phyloP scores from a whole-genome alignment of 768 basidiomycete species.

The Lentinula raphanica region DNA sequence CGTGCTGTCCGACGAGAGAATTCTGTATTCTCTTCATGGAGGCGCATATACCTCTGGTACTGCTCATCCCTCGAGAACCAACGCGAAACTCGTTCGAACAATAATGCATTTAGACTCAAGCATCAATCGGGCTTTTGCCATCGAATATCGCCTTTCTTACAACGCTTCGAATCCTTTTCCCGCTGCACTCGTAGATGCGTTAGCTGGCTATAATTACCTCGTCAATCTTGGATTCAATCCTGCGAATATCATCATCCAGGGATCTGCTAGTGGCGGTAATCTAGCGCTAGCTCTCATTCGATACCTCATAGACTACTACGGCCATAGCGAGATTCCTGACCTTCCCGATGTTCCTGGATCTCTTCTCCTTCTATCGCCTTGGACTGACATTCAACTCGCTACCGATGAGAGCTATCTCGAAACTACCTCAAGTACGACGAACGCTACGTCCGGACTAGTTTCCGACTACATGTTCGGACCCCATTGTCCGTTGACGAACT shows the following conservation, averaged over 20 bases:
- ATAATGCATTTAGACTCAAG: constrained; percentile 39
- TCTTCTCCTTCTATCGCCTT: constrained; percentile 52
- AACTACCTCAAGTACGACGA: constrained; percentile 21
- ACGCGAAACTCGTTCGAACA: constrained; percentile 38
- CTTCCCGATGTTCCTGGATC: constrained; percentile 38
- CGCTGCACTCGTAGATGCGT: constrained; percentile 64
- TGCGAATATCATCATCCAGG: constrained; percentile 55
- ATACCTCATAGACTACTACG: constrained; percentile 50
- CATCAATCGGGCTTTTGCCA: constrained; percentile 44
- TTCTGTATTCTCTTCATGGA: constrained; percentile 56
- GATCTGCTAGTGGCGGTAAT: constrained; percentile 78
- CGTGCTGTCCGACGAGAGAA: constrained; percentile 46
- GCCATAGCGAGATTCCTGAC: constrained; percentile 11
- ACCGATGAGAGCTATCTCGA: constrained; percentile 31
- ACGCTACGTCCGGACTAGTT: constrained; percentile 18
- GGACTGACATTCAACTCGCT: constrained; percentile 38
- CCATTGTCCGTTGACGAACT: constrained; percentile 9
- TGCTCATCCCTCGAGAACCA: constrained; percentile 48
- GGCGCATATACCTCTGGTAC: constrained; percentile 51
- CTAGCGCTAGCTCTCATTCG: constrained; percentile 59
- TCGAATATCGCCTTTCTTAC: constrained; percentile 70
- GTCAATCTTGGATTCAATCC: constrained; percentile 54
- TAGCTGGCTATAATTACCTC: constrained; percentile 72
- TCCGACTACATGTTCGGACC: constrained; percentile 32
- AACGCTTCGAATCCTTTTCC: constrained; percentile 58